A percentile compares a stretch with the other conserved stretches of the same genome.
Conservation (phyloP, 257 asterid genomes). For the Solanum corneliomulleri region DNA sequence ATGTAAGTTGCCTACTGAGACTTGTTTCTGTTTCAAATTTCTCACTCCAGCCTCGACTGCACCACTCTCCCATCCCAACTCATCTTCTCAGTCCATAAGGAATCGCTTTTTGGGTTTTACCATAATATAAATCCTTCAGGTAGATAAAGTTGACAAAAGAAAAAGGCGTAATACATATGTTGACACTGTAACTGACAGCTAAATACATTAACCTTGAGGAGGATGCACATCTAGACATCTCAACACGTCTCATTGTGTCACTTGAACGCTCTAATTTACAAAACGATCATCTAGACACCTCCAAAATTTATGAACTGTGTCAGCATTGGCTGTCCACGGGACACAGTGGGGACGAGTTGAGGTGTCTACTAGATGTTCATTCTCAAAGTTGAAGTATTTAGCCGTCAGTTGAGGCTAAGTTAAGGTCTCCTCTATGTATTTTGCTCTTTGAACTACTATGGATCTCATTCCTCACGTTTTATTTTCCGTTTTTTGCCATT, state of each 20-base stretch:
- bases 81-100: not conserved
- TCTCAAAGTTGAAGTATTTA: not conserved
- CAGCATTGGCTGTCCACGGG: not conserved
- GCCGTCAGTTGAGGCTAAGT: not conserved
- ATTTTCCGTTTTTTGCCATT: not conserved
- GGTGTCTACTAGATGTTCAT: not conserved
- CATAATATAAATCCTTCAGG: not conserved
- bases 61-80: not conserved
- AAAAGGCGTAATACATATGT: not conserved
- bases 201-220: not conserved
- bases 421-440: not conserved
- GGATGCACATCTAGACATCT: not conserved
- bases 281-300: not conserved
- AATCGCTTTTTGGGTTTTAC: not conserved
- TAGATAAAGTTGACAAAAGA: not conserved
- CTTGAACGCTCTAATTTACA: not conserved
- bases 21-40: not conserved
- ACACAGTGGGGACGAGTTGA: not conserved
- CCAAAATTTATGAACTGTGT: not conserved
- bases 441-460: not conserved
- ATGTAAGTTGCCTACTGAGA: constrained; percentile 39
- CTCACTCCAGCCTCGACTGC: not conserved
- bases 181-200: not conserved
- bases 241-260: not conserved
- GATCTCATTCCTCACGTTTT: not conserved